phyloP scores from a whole-genome alignment of 2,329 filamentous ascomycete genomes.

The Colletotrichum spaethianum region DNA sequence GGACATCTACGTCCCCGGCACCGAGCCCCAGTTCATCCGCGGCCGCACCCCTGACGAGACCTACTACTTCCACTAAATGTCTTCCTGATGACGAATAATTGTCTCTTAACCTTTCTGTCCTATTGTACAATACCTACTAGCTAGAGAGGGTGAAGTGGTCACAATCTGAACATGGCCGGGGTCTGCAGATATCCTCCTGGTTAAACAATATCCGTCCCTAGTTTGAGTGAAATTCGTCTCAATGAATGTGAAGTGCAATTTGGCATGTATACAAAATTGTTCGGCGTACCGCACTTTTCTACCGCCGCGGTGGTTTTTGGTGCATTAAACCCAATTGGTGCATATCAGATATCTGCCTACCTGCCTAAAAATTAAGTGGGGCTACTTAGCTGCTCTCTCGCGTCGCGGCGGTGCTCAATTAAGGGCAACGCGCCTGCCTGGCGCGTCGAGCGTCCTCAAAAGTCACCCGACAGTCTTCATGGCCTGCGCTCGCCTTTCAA shows the following conservation, averaged over 20 bases:
- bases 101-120: conserved; percentile 40
- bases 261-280: not conserved
- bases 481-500: conserved; percentile 27
- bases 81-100: conserved; percentile 37
- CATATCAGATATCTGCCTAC: conserved; percentile 8
- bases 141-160: conserved; percentile 41
- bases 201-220: conserved; percentile 5
- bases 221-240: not conserved
- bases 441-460: conserved; percentile 52
- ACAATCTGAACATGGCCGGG: conserved; percentile 40
- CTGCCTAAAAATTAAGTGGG: conserved; percentile 21
- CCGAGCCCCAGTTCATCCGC: conserved; percentile 89
- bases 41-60: conserved; percentile 93
- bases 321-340: conserved; percentile 10
- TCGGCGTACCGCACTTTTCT: not conserved
- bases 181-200: conserved; percentile 40
- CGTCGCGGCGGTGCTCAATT: conserved; percentile 46
- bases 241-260: not conserved
- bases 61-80: conserved; percentile 81
- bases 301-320: not conserved
- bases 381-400: conserved; percentile 14
- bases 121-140: conserved; percentile 44
- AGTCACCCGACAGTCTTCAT: conserved; percentile 36
- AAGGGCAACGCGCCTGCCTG: conserved; percentile 57
- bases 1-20: conserved; percentile 94